Evolutionary conservation across 2,329 filamentous ascomycete species (phyloP), one percentile per base, ranked within the genome.

Genomic region (Verticillium isaacii): DNA sequence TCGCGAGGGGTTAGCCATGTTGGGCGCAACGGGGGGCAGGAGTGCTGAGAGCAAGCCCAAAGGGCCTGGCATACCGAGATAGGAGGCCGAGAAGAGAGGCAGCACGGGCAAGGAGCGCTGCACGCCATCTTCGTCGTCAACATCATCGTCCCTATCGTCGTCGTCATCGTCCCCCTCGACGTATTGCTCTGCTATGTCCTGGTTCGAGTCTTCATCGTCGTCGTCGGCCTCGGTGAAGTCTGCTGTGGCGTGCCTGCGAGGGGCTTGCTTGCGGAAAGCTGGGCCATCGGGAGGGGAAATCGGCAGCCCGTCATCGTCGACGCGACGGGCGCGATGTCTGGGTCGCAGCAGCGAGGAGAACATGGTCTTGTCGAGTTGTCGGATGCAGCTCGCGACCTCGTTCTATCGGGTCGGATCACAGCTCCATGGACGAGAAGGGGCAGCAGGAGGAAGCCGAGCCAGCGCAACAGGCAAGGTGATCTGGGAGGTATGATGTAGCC

Each of bases 61-160:
- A 25, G 45, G 23, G n/a, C 12, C 29, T 36, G 50, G 45, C 73
- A 60, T 80, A 92, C 90, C 90, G 67, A 96, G 82, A 75, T 93
- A 89, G 61, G 85, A 85, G 25, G 90, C 85, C 56, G 91, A 93
- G 74, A 96, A 96, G 61, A 96, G 87, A 57, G 92, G 92, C 64
- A 96, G 80, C 55, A 85, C 71, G 29, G 78, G 78, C 67, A 73
- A 72, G 61, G 66, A 69, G 60, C 65, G 61, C 34, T 63, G 65
- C 57, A 69, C 61, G 12, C 69, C 72, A 58, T 78, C 76, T 19
- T 77, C 75, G 52, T 74, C 71, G 17, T 69, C 67, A 19, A 69
- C 73, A n/a, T 69, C 68, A n/a, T 65, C 66, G n/a, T 68, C 69
- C 14, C 78, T 76, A 32, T 81, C 77, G n/a, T 74, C 72, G 36